phyloP scores from a whole-genome alignment of 129 eudicot genomes.

The Heracleum sosnowskyi region DNA sequence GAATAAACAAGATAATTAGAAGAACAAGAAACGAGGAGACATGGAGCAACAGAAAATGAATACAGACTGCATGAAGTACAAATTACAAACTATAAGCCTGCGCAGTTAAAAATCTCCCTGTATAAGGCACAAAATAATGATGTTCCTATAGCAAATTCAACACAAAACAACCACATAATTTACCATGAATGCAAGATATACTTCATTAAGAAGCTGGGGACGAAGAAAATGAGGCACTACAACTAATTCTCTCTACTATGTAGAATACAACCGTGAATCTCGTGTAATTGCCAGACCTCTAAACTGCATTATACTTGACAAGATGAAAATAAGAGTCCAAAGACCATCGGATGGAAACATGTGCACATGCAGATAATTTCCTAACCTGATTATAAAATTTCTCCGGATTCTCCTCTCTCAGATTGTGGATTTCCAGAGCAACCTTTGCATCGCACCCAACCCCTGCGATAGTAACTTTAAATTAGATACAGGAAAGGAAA shows the following conservation, averaged over 20 bases:
- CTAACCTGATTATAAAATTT: conserved; percentile 92
- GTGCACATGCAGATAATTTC: not conserved
- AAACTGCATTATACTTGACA: not conserved
- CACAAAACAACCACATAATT: not conserved
- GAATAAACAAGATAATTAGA: not conserved
- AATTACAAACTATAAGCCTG: not conserved
- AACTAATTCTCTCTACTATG: not conserved
- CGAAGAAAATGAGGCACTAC: not conserved
- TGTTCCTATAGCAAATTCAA: not conserved
- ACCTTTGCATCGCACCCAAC: conserved; percentile 99
- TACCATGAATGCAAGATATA: not conserved
- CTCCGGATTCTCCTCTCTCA: conserved; percentile 98
- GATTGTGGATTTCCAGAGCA: conserved; percentile 92
- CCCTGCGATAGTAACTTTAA: not conserved
- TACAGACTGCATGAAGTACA: not conserved
- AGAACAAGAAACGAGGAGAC: not conserved
- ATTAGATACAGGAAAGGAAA: not conserved
- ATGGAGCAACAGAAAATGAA: not conserved
- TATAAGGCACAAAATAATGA: too few relatives aligned
- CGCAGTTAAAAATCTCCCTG: too few relatives aligned
- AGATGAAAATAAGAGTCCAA: not conserved
- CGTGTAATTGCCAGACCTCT: not conserved
- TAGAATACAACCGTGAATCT: not conserved
- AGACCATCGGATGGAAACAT: not conserved
- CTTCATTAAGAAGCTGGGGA: not conserved